A percentile compares a stretch with the other conserved stretches of the same genome.
These are phyloP conservation scores for Penicillium antarcticum DNA, from an alignment of 495 filamentous ascomycete genomes.

Conservation along the genomic window DNA sequence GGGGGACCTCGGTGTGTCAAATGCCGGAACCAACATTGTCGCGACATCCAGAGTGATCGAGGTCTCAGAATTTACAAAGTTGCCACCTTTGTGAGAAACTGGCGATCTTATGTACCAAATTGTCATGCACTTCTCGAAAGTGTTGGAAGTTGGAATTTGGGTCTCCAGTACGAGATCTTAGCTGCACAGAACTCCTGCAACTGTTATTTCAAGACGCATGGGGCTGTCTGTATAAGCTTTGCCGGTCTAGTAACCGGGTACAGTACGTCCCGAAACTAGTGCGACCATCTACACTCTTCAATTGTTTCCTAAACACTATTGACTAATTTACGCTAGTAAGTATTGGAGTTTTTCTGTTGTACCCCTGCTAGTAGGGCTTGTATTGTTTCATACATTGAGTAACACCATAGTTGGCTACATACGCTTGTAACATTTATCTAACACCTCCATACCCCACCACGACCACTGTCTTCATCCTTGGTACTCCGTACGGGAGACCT, in stretches of 20 bases:
- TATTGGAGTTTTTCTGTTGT: no score
- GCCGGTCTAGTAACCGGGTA: slow-evolving; percentile 2
- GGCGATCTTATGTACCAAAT: slow-evolving; percentile 1
- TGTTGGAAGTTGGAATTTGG: slow-evolving; percentile 2
- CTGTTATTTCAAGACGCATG: slow-evolving; percentile 9
- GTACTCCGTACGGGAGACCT: no score
- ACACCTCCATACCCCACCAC: slow-evolving; percentile 3
- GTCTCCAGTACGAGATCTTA: background rate
- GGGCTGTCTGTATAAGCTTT: slow-evolving; percentile 12
- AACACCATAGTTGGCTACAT: no score
- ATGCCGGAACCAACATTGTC: slow-evolving; percentile 16
- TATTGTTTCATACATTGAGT: no score
- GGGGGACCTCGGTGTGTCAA: slow-evolving; percentile 38
- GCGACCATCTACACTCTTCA: no score
- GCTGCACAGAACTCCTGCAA: slow-evolving; percentile 3
- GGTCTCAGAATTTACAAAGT: slow-evolving; percentile 11
- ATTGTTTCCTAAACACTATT: no score
- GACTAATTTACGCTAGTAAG: no score
- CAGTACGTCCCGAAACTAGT: no score
- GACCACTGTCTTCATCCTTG: no score
- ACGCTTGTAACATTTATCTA: background rate
- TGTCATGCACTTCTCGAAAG: background rate
- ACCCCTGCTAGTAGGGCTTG: no score
- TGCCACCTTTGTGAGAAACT: slow-evolving; percentile 11
- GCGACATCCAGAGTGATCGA: slow-evolving; percentile 3